Base-by-base conservation (phyloP, 1,139 yeast species). In the Debaryomycetaceae sp. region DNA sequence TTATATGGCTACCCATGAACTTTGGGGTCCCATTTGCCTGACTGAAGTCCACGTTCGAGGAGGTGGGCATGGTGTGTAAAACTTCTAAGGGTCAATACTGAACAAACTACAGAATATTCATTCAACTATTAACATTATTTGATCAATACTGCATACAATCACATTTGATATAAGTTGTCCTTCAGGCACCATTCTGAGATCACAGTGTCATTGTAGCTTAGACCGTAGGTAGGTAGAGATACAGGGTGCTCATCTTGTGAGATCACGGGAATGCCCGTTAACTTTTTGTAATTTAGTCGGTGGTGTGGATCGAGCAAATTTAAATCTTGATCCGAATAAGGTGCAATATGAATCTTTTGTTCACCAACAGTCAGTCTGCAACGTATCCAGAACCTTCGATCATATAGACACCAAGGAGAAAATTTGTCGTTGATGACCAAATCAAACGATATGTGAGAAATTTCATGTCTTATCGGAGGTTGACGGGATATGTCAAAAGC, bases 311-410 rank as follows among this genome's bases (percentile, higher is more conserved):
- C 31, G 11, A 8, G 11, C 3, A 11, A 7, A 2, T 27, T 4
- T 11, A 27, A 27, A 27, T 27, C 11, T 27, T 27, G 31, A 11
- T 27, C 11, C 11, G 4, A 27, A 39, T 65, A 67, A 0, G 69
- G 66, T 2, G 51, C 47, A 4, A 66, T 44, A 1, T 47, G 8
- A 11, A 27, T 27, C 4, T 27, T 27, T 11, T 27, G 31, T 3
- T 7, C 11, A 8, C 31, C 22, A 34, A n/a, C 8, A 8, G 37
- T 24, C 34, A 48, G 48, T 33, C 39, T 47, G 27, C 65, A 47
- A 27, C 65, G 50, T 11, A 75, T 36, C 71, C 73, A 68, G 47
- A 63, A 65, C 38, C 79, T 51, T 36, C 64, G 55, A 46, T 73
- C 78, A 46, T 68, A 72, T 3, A 61, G 46, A 0, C 52, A 39